Evolutionary conservation across 352 stramenopile species (phyloP).

Genomic region (Elongisporangium undulatum): DNA sequence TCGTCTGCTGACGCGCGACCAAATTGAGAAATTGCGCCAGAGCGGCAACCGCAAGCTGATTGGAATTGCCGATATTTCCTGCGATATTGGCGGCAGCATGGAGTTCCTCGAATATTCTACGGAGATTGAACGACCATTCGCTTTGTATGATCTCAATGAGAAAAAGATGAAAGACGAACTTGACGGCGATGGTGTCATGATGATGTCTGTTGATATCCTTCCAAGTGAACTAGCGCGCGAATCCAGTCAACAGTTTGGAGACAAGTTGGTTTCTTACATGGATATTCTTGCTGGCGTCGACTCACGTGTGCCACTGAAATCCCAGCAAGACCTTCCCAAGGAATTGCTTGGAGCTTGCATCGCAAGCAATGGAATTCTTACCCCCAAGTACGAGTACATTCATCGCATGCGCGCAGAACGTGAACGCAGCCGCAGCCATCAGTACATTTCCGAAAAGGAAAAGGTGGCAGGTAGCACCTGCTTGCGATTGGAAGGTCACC

Average conservation of each 20-base stretch:
- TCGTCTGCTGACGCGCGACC: constrained; percentile 88
- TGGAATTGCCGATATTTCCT: constrained; percentile 94
- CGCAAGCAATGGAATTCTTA: constrained; percentile 82
- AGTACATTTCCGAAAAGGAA: constrained; percentile 65
- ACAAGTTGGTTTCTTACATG: constrained; percentile 89
- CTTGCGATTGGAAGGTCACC: constrained; percentile 86
- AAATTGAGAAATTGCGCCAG: constrained; percentile 73
- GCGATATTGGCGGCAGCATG: constrained; percentile 91
- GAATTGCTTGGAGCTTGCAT: constrained; percentile 90
- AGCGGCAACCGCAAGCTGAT: constrained; percentile 81
- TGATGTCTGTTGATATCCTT: constrained; percentile 96
- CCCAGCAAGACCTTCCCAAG: constrained; percentile 54
- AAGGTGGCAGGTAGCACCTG: constrained; percentile 77
- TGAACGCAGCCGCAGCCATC: constrained; percentile 60
- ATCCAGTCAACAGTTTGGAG: constrained; percentile 93
- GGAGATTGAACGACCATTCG: constrained; percentile 94
- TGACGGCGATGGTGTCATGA: constrained; percentile 81
- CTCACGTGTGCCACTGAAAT: constrained; percentile 41
- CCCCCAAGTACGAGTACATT: constrained; percentile 90
- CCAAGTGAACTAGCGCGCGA: constrained; percentile 93
- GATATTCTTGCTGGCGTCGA: constrained; percentile 49
- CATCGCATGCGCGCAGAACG: constrained; percentile 85
- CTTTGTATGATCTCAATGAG: constrained; percentile 81
- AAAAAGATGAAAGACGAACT: constrained; percentile 69
- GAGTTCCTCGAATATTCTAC: constrained; percentile 93